Evolutionary conservation across 2,329 filamentous ascomycete genomes (phyloP).

Genomic region (Ophiostoma triangulosporum): DNA sequence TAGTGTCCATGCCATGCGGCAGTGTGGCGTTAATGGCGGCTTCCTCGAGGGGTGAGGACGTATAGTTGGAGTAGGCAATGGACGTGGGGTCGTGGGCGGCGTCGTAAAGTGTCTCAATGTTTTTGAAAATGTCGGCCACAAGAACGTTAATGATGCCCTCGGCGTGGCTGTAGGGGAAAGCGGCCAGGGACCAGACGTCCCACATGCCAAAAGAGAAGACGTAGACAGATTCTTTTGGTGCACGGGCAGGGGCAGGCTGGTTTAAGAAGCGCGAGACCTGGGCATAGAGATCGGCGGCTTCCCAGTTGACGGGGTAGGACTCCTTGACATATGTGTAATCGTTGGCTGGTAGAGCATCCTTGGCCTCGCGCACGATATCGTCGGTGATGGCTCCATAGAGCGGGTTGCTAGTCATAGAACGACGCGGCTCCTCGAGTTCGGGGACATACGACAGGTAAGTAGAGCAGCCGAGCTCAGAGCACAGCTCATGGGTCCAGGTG

Average conservation of each 20-base stretch:
- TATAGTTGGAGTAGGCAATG: constrained; percentile 31
- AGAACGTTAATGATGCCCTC: constrained; percentile 25
- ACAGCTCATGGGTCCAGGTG: constrained; percentile 36
- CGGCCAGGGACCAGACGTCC: constrained; percentile 39
- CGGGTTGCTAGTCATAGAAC: constrained; percentile 38
- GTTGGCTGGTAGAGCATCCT: constrained; percentile 21
- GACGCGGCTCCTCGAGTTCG: constrained; percentile 4
- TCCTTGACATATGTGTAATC: constrained; percentile 31
- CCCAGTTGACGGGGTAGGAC: constrained; percentile 28
- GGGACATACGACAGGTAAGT: constrained; percentile 34
- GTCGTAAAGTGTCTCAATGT: constrained; percentile 34
- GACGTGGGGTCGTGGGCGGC: constrained; percentile 28
- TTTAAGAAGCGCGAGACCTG: constrained; percentile 35
- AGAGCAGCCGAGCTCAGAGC: constrained; percentile 33
- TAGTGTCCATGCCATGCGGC: neutral
- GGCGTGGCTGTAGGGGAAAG: constrained; percentile 28
- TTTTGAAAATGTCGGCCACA: constrained; percentile 27
- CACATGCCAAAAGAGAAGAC: constrained; percentile 40
- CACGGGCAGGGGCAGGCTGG: constrained; percentile 19
- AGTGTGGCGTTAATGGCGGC: constrained; percentile 4
- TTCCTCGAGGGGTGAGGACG: constrained; percentile 12
- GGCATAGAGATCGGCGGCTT: constrained; percentile 27
- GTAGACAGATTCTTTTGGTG: constrained; percentile 36
- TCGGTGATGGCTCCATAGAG: constrained; percentile 36
- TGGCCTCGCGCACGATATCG: constrained; percentile 18